A percentile compares a stretch with the other conserved stretches of the same genome.
Evolutionary conservation across 352 stramenopile species (phyloP).

Genomic region (Globisporangium yorkense): DNA sequence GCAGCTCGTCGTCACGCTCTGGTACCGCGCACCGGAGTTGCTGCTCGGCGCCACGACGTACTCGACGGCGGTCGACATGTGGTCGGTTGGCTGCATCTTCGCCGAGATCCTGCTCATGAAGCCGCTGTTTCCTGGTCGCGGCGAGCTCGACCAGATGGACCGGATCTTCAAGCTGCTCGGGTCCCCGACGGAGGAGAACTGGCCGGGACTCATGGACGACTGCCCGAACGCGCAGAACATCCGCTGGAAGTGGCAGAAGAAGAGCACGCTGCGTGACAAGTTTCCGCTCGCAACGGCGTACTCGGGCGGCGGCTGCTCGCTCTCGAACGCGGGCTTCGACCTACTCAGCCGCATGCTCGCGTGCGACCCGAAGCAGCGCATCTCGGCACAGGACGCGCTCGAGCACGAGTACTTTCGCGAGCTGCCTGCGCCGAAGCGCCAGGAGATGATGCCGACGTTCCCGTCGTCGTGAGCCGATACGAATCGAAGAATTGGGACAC

Average conservation of each 20-base stretch:
- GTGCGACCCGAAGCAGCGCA: slow-evolving; percentile 64
- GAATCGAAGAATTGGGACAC: too few species aligned
- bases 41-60: slow-evolving; percentile 91
- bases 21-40: slow-evolving; percentile 93
- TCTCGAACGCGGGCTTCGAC: slow-evolving; percentile 76
- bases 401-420: slow-evolving; percentile 81
- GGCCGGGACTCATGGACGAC: slow-evolving; percentile 63
- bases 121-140: slow-evolving; percentile 89
- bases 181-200: slow-evolving; percentile 85
- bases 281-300: slow-evolving; percentile 58
- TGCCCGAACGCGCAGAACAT: slow-evolving; percentile 58
- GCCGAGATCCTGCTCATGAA: slow-evolving; percentile 93
- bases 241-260: slow-evolving; percentile 63
- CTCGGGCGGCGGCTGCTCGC: slow-evolving; percentile 38
- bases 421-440: slow-evolving; percentile 47
- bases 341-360: slow-evolving; percentile 58
- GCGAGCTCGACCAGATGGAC: slow-evolving; percentile 95
- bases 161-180: slow-evolving; percentile 95
- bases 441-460: slow-evolving; percentile 82
- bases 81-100: slow-evolving; percentile 96
- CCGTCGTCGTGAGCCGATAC: slow-evolving; percentile 13
- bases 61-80: slow-evolving; percentile 95
- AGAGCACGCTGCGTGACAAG: slow-evolving; percentile 68
- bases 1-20: slow-evolving; percentile 92
- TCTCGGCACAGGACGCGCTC: slow-evolving; percentile 74